Evolutionary conservation across 2,329 filamentous ascomycete species (phyloP), one percentile per base, ranked within the genome.

Genomic region (Neofusicoccum laricinum): DNA sequence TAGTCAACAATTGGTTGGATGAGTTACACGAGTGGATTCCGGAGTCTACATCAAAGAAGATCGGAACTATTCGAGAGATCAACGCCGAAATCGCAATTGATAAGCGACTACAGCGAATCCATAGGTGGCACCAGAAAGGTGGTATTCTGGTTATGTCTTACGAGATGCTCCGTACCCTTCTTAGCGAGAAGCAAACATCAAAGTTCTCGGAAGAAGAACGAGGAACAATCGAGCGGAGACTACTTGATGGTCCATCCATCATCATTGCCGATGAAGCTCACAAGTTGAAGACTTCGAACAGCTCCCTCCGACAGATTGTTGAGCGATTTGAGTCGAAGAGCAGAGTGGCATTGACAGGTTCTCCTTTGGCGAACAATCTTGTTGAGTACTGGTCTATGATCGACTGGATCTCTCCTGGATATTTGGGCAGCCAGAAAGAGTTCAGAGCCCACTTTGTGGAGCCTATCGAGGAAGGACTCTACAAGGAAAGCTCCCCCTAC

Each of bases 211-310:
- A 58, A n/a, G 57, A 72, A 25, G 65, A 65, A 12, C 67, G 69
- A 36, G 71, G 80, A 4, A n/a, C n/a, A 21, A 10, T 40, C 25
- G 25, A 40, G 17, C 17, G 34, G 25, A 8, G 21, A 36, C 76
- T 96, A 6, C 75, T 87, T 1, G 70, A 88, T 3, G 79, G 81
- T 0, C 86, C 93, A 0, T 90, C 85, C 66, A 84, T 97, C 50
- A 88, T 96, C 21, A 78, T 97, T 58, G 91, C 90, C 0, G 93
- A 97, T 71, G 93, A 97, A 76, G 93, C 92, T 0, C 93, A 97
- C 72, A 80, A 77, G 21, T 78, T 97, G 72, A 96, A 95, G 76
- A 93, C 92, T 67, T 76, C 80, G 0, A 73, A 72, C 0, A 81
- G 88, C 0, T 76, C 81, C 19, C 78, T 89, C 38, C 80, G 87